Percentiles rank a stretch among this genome's conserved stretches.
Conservation (phyloP, 1,139 yeast genomes). For the Protomyces gravidus region DNA sequence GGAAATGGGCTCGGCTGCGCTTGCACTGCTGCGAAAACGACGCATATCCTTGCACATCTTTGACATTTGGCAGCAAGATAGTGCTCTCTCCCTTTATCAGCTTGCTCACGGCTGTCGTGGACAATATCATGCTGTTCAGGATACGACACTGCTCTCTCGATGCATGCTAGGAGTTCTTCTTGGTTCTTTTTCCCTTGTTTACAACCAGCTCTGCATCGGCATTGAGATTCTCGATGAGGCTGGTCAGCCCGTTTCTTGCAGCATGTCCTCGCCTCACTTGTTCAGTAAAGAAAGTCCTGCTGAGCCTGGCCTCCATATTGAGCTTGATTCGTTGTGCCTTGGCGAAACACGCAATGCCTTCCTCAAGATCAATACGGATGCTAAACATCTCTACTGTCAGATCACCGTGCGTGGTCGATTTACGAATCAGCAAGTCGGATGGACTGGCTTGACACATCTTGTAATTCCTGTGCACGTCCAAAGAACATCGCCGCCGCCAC, state of each 20-base stretch:
- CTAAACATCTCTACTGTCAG: neutral
- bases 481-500: neutral
- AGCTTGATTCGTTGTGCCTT: neutral
- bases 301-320: neutral
- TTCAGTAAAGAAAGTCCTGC: neutral
- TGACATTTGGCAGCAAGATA: neutral
- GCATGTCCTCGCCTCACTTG: neutral
- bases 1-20: neutral
- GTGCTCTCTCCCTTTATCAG: neutral
- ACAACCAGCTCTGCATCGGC: neutral
- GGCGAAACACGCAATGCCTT: neutral
- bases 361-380: neutral
- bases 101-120: neutral
- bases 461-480: neutral
- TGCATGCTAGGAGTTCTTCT: neutral
- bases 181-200: neutral
- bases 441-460: neutral
- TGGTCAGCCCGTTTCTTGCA: neutral
- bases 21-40: neutral
- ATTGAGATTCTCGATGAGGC: neutral
- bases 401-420: neutral
- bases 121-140: neutral
- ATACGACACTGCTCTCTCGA: neutral
- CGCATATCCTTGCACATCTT: neutral
- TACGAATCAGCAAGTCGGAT: neutral